Evolutionary conservation across 768 basidiomycete genomes (phyloP).

Genomic region (Pleurotus djamor): DNA sequence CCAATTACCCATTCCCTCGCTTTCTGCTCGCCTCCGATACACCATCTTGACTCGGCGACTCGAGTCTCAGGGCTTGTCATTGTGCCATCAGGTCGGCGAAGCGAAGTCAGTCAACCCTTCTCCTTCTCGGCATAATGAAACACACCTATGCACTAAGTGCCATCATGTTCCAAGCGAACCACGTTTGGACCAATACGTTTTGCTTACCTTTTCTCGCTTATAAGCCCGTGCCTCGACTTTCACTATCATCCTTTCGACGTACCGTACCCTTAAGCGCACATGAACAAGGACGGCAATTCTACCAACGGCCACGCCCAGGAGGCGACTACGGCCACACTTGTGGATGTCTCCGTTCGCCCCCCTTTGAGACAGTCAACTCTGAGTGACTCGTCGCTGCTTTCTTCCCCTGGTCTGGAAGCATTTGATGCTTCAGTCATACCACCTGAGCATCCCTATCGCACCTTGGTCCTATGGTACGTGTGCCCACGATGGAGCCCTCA

Average conservation of each 20-base stretch:
- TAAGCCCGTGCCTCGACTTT: not conserved
- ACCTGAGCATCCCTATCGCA: conserved; percentile 14
- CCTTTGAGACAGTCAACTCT: not conserved
- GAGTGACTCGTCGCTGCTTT: not conserved
- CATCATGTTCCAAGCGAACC: not conserved
- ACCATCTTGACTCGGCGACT: not conserved
- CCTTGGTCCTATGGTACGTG: conserved; percentile 13
- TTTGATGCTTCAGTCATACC: conserved; percentile 12
- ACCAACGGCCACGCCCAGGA: conserved; percentile 1
- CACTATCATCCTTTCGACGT: not conserved
- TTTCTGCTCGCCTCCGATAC: not conserved
- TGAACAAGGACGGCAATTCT: not conserved
- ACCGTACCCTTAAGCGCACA: not conserved
- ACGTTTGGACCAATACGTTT: not conserved
- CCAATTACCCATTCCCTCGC: not conserved
- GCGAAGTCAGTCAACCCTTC: not conserved
- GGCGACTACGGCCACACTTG: conserved; percentile 1
- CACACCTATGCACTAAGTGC: not conserved
- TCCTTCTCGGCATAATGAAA: too few relatives aligned
- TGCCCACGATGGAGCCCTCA: not conserved
- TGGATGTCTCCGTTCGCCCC: not conserved
- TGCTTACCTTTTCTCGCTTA: not conserved
- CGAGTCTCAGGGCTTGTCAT: not conserved
- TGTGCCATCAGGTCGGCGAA: not conserved
- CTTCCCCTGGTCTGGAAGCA: not conserved